Percentiles rank a stretch among this genome's conserved stretches.
Conservation (phyloP, 140 eudicot species). For the Cichorium intybus region DNA sequence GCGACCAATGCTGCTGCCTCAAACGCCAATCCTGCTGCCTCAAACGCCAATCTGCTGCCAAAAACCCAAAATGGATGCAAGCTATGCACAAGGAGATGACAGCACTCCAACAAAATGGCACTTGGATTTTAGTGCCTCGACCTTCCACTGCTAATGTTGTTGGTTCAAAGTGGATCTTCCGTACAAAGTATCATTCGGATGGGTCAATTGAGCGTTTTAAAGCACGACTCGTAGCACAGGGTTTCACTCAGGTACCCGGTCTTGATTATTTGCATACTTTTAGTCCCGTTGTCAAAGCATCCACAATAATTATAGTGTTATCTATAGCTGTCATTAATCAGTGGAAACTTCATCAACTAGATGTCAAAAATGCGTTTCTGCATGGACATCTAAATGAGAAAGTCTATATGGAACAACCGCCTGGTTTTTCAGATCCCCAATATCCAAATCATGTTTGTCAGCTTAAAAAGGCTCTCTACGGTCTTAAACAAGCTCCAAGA, state of each 20-base stretch:
- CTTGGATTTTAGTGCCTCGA: not conserved
- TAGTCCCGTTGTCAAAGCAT: not conserved
- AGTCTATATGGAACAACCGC: not conserved
- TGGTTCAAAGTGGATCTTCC: no score
- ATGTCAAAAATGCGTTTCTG: not conserved
- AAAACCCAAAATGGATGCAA: no score
- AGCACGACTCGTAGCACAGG: no score
- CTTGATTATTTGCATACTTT: not conserved
- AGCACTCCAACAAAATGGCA: not conserved
- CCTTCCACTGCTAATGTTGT: not conserved
- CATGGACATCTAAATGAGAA: not conserved
- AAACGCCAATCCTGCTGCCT: not conserved
- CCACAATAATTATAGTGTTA: not conserved
- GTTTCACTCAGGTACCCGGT: not conserved
- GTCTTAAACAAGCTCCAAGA: not conserved
- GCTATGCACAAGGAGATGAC: not conserved
- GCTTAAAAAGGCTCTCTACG: not conserved
- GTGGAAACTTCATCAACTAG: not conserved
- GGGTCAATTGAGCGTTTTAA: no score
- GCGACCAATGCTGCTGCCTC: no score
- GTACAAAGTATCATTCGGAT: no score
- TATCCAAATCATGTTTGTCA: not conserved
- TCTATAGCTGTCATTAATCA: not conserved
- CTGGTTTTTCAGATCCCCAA: not conserved
- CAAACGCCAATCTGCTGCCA: not conserved